These are phyloP conservation scores for Quercus rubra DNA, from an alignment of 306 rosid genomes.

Conservation along the genomic window DNA sequence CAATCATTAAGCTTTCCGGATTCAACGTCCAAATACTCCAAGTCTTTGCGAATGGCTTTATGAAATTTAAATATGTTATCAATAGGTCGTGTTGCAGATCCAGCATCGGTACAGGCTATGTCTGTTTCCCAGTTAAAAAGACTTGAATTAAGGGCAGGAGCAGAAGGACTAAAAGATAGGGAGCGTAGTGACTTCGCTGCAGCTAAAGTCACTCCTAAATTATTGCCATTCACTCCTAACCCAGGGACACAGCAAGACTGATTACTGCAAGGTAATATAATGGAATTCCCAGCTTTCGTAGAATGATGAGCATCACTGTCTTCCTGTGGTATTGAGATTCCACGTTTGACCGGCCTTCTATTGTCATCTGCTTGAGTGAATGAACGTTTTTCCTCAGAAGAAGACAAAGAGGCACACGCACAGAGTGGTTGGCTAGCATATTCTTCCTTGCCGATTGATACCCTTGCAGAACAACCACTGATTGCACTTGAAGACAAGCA, in stretches of 20 bases:
- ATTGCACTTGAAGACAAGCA: conserved; percentile 45
- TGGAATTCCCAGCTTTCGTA: conserved; percentile 21
- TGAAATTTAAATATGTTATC: conserved; percentile 49
- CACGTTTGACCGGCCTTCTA: conserved; percentile 22
- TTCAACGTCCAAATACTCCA: conserved; percentile 43
- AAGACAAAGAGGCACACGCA: conserved; percentile 27
- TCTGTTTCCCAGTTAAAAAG: conserved; percentile 45
- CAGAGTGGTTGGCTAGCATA: conserved; percentile 29
- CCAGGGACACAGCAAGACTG: conserved; percentile 67
- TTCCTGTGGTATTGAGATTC: conserved; percentile 20
- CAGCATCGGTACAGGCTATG: conserved; percentile 11
- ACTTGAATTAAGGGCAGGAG: conserved; percentile 37
- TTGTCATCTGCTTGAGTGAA: conserved; percentile 20
- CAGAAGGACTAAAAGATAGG: conserved; percentile 45
- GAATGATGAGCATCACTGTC: conserved; percentile 19
- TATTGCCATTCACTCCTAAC: conserved; percentile 56
- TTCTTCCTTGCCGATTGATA: conserved; percentile 38
- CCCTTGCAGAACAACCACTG: conserved; percentile 49
- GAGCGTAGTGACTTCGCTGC: conserved; percentile 55
- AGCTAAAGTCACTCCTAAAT: conserved; percentile 46
- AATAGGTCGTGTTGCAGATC: conserved; percentile 30
- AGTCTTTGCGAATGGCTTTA: conserved; percentile 47
- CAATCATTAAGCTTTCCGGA: conserved; percentile 39
- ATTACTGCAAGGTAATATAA: conserved; percentile 31
- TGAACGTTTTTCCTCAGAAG: conserved; percentile 13